A percentile compares a stretch with the other conserved stretches of the same genome.
Conservation (phyloP, 257 asterid species). For the Misopates orontium region DNA sequence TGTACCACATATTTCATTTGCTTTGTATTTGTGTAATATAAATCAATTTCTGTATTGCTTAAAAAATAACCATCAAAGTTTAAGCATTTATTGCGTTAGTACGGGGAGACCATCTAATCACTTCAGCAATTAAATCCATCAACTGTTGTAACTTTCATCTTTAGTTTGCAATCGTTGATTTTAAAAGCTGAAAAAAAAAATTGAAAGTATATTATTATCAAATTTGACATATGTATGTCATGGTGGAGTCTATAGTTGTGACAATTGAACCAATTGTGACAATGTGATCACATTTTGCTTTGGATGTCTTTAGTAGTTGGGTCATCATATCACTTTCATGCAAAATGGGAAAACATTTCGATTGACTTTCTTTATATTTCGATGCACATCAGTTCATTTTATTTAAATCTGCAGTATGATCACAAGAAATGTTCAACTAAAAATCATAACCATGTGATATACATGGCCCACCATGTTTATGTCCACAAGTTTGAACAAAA, state of each 20-base stretch:
- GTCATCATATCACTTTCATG: constrained; percentile 17
- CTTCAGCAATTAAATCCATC: not conserved
- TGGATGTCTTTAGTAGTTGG: constrained; percentile 23
- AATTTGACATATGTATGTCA: not conserved
- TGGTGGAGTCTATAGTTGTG: not conserved
- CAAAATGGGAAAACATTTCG: constrained; percentile 28
- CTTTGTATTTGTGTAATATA: too few relatives aligned
- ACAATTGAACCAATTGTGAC: not conserved
- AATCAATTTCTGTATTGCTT: too few relatives aligned
- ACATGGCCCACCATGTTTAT: constrained; percentile 23
- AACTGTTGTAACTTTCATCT: constrained; percentile 10
- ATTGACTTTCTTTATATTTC: constrained; percentile 19
- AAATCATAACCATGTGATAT: constrained; percentile 28
- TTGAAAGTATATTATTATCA: not conserved
- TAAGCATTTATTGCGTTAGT: too few relatives aligned
- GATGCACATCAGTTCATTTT: not conserved
- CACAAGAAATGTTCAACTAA: not conserved
- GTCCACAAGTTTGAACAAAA: constrained; percentile 30
- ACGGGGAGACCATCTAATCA: too few relatives aligned
- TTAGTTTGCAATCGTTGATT: not conserved
- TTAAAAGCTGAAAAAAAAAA: not conserved
- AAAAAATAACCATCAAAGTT: too few relatives aligned
- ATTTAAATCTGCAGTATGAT: not conserved
- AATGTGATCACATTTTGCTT: not conserved
- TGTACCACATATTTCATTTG: too few relatives aligned